Conservation (phyloP, 805 yeast genomes). For the Sugiyamaella boreocaroliniensis region DNA sequence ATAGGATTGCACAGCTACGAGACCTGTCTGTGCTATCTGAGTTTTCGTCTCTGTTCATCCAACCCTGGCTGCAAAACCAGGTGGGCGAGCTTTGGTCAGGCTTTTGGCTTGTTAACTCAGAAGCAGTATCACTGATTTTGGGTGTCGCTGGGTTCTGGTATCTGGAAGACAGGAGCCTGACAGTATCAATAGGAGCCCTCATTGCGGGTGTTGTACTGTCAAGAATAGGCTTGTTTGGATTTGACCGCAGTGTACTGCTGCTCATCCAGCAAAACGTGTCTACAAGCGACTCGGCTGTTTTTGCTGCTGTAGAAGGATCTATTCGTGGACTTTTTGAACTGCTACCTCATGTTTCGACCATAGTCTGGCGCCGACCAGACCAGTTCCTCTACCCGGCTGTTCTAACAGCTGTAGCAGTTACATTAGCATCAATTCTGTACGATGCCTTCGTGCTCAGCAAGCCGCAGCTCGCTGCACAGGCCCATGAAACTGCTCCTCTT, state of each 20-base stretch:
- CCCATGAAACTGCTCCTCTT: neutral
- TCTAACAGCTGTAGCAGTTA: slow-evolving; percentile 11
- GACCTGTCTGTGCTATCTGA: slow-evolving; percentile 32
- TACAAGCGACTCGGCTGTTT: slow-evolving; percentile 30
- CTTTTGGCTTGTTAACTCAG: slow-evolving; percentile 27
- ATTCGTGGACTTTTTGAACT: slow-evolving; percentile 30
- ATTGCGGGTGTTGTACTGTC: slow-evolving; percentile 29
- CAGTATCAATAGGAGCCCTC: slow-evolving; percentile 9
- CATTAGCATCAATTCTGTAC: slow-evolving; percentile 4
- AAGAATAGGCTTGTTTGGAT: slow-evolving; percentile 39
- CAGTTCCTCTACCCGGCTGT: slow-evolving; percentile 28
- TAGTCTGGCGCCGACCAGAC: slow-evolving; percentile 28
- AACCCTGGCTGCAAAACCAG: slow-evolving; percentile 25
- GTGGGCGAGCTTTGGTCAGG: slow-evolving; percentile 32
- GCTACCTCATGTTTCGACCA: slow-evolving; percentile 26
- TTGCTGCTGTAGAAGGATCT: slow-evolving; percentile 33
- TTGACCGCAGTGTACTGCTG: slow-evolving; percentile 34
- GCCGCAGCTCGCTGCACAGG: neutral
- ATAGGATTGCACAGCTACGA: slow-evolving; percentile 31
- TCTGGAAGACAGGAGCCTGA: slow-evolving; percentile 3
- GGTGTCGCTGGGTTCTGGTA: slow-evolving; percentile 17
- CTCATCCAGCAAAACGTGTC: slow-evolving; percentile 32
- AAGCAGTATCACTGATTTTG: slow-evolving; percentile 27
- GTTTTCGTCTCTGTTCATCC: slow-evolving; percentile 29
- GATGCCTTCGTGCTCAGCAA: neutral